These are phyloP conservation scores for Kokia cookei DNA, from an alignment of 441 rosid genomes.

Conservation along the genomic window DNA sequence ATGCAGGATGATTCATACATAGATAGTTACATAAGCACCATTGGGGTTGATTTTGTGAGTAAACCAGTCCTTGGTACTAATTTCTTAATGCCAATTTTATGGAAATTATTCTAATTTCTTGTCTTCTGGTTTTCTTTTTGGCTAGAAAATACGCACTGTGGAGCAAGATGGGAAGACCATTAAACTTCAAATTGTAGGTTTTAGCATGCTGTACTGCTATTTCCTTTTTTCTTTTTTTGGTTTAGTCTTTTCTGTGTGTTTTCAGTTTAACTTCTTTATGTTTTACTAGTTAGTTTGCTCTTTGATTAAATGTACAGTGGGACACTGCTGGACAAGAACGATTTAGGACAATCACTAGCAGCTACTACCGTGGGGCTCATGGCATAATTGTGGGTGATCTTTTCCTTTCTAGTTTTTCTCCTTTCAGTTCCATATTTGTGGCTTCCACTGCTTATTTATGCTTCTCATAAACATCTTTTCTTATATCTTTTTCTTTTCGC, in stretches of 20 bases:
- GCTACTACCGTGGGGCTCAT: constrained; percentile 39
- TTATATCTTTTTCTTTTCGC: background rate
- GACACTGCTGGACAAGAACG: constrained; percentile 52
- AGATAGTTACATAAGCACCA: constrained; percentile 61
- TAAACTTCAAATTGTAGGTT: constrained; percentile 37
- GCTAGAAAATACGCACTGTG: constrained; percentile 64
- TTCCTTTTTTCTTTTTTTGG: background rate
- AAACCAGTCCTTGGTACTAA: background rate
- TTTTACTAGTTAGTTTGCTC: background rate
- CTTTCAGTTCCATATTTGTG: background rate
- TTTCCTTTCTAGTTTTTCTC: background rate
- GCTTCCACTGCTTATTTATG: background rate
- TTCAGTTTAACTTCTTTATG: background rate
- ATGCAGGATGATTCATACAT: constrained; percentile 58
- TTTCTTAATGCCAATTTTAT: background rate
- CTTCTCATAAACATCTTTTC: constrained; percentile 1
- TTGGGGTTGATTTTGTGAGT: constrained; percentile 66
- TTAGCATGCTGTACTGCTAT: background rate
- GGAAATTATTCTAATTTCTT: background rate
- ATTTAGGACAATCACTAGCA: constrained; percentile 39
- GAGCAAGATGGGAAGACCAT: constrained; percentile 66
- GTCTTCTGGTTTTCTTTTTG: constrained; percentile 1
- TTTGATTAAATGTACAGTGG: constrained; percentile 25
- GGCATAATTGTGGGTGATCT: constrained; percentile 29
- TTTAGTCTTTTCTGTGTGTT: background rate